Conservation (phyloP, 176 grass and related monocot species). For the barley (Hordeum vulgare) region MorexV3_pseudomolecules_assembly NC_058519.1:478161061-478161560, state of each 20-base stretch:
- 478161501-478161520: neutral
- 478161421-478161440: neutral
- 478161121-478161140: neutral
- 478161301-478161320: neutral
- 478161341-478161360: neutral
- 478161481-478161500: neutral
- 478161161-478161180: neutral
- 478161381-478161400: neutral
- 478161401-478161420: neutral
- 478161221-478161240: neutral
- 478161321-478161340: neutral
- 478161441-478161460: neutral
- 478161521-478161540: neutral
- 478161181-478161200: neutral
- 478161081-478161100: neutral
- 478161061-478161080: constrained; percentile 3
- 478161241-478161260: constrained; percentile 11
- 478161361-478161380: neutral
- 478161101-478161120: neutral
- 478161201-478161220: constrained; percentile 7
- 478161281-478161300: neutral
- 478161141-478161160: neutral
- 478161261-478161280: neutral
- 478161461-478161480: neutral
- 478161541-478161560: neutral